Conservation (phyloP, 2,329 filamentous ascomycete genomes). For the Penicillium sp. region DNA sequence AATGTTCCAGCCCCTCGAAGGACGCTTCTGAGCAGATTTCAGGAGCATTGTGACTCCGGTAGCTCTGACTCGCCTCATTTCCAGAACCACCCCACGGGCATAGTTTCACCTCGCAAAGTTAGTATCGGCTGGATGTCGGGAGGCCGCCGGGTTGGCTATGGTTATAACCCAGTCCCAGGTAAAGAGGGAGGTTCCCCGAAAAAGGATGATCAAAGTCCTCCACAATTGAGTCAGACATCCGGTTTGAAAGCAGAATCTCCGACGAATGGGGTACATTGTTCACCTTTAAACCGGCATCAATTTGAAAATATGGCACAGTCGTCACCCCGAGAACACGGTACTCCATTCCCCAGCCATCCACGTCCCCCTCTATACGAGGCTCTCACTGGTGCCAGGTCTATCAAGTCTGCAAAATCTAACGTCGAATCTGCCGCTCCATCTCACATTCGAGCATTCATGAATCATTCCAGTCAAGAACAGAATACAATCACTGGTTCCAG, state of each 20-base stretch:
- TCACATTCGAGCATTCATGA: conserved; percentile 3
- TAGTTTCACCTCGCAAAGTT: conserved; percentile 29
- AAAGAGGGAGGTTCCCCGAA: conserved; percentile 16
- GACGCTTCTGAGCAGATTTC: conserved; percentile 31
- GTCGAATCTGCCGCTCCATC: conserved; percentile 1
- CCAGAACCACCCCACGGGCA: conserved; percentile 1
- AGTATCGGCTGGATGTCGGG: conserved; percentile 46
- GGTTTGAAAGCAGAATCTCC: not conserved
- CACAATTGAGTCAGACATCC: not conserved
- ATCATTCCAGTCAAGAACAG: conserved; percentile 2
- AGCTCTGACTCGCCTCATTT: not conserved
- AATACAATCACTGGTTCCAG: not conserved
- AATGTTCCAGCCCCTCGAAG: not conserved
- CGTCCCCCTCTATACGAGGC: not conserved
- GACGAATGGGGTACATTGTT: not conserved
- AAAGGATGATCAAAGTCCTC: not conserved
- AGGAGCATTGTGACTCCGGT: conserved; percentile 29
- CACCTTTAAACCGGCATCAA: not conserved
- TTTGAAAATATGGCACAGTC: not conserved
- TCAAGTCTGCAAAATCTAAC: not conserved
- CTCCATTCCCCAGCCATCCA: not conserved
- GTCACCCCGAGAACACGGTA: not conserved
- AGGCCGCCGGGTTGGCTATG: conserved; percentile 41
- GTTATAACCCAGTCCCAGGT: conserved; percentile 35
- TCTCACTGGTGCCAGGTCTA: not conserved